phyloP scores from a whole-genome alignment of 169 alveolate species.

The Eimeria brunetti region DNA sequence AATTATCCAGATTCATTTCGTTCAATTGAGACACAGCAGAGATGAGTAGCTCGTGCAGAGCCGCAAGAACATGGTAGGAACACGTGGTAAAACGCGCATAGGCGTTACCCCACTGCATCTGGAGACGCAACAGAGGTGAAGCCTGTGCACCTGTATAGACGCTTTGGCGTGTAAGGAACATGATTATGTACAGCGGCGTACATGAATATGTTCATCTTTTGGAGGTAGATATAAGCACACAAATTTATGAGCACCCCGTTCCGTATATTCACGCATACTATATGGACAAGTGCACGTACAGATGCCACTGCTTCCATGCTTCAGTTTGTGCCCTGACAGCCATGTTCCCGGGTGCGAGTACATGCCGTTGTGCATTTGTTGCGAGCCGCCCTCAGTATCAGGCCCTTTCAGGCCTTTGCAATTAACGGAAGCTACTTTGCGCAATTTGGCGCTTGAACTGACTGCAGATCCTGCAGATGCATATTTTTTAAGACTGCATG shows the following conservation, averaged over 20 bases:
- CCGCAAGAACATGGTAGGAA: not conserved
- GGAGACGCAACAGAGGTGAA: not conserved
- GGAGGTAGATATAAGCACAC: not conserved
- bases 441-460: conserved; percentile 8
- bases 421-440: not conserved
- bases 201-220: not conserved
- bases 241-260: not conserved
- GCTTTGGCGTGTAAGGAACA: not conserved
- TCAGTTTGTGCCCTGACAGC: not conserved
- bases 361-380: conserved; percentile 1
- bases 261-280: not conserved
- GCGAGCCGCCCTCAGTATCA: not conserved
- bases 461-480: not conserved
- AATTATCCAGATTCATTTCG: not conserved
- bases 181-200: not conserved
- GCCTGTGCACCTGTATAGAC: not conserved
- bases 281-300: not conserved
- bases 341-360: not conserved
- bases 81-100: not conserved
- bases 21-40: not conserved
- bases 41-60: not conserved
- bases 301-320: not conserved
- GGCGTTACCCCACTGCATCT: not conserved
- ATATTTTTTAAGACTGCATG: not conserved
- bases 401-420: not conserved